These are phyloP conservation scores for Candida buenavistaensis DNA, from an alignment of 1,139 yeast species.

Conservation along the genomic window DNA sequence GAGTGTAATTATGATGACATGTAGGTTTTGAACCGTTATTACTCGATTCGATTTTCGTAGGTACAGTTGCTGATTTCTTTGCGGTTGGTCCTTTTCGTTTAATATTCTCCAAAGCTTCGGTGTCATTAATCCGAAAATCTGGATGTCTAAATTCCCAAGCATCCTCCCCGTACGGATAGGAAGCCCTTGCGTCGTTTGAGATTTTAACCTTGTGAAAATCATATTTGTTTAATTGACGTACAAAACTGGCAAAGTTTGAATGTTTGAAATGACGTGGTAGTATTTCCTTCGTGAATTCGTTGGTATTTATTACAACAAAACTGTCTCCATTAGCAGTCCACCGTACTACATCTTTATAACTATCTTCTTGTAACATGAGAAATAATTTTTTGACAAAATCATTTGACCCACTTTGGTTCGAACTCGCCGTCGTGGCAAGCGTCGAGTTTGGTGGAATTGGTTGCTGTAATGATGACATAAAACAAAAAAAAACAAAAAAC, in stretches of 20 bases:
- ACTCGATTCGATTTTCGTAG: constrained; percentile 7
- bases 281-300: constrained; percentile 81
- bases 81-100: constrained; percentile 75
- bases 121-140: constrained; percentile 71
- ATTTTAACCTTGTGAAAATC: constrained; percentile 92
- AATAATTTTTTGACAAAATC: constrained; percentile 77
- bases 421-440: constrained; percentile 22
- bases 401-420: constrained; percentile 52
- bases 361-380: constrained; percentile 82
- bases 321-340: constrained; percentile 86
- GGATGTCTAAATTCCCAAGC: constrained; percentile 97
- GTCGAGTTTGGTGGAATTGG: constrained; percentile 12
- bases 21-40: constrained; percentile 4
- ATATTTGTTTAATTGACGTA: constrained; percentile 90
- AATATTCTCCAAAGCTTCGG: constrained; percentile 72
- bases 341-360: constrained; percentile 68
- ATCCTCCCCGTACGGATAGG: constrained; percentile 67
- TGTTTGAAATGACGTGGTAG: constrained; percentile 92
- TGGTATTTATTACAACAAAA: constrained; percentile 86
- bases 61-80: constrained; percentile 27
- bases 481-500: constrained; percentile 1
- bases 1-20: constrained; percentile 14
- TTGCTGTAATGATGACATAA: constrained; percentile 7
- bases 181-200: constrained; percentile 51
- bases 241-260: constrained; percentile 91